Conservation (phyloP, 768 basidiomycete species). For the Trametes gibbosa region DNA sequence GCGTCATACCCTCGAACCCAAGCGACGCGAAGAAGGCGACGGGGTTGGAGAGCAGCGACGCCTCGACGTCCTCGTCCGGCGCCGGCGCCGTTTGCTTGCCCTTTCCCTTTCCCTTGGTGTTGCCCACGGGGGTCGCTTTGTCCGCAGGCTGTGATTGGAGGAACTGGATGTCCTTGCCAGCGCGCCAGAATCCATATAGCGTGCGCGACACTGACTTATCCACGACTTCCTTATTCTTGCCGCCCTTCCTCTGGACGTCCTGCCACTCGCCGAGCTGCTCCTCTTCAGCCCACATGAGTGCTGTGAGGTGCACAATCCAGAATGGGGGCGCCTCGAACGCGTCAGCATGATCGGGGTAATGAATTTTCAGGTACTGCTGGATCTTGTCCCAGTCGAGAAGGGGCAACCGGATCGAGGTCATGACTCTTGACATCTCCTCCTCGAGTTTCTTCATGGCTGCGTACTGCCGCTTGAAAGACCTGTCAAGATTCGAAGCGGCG, state of each 20-base stretch:
- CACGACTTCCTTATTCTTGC: slow-evolving; percentile 19
- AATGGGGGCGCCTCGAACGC: slow-evolving; percentile 41
- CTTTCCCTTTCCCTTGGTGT: background rate
- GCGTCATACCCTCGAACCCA: slow-evolving; percentile 35
- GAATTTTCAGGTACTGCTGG: slow-evolving; percentile 39
- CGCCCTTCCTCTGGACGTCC: slow-evolving; percentile 14
- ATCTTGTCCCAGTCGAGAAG: slow-evolving; percentile 39
- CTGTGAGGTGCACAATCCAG: slow-evolving; percentile 39
- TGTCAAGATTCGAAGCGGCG: slow-evolving; percentile 33
- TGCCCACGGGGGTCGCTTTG: background rate
- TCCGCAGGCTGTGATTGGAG: slow-evolving; percentile 24
- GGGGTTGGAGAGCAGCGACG: background rate
- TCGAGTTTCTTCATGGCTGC: slow-evolving; percentile 36
- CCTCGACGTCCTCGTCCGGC: background rate
- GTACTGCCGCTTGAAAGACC: slow-evolving; percentile 35
- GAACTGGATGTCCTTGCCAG: slow-evolving; percentile 47
- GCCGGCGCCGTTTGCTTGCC: background rate
- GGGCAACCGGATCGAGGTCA: slow-evolving; percentile 39
- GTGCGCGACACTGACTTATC: slow-evolving; percentile 20
- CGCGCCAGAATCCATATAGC: slow-evolving; percentile 51
- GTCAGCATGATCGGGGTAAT: slow-evolving; percentile 49
- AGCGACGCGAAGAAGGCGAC: slow-evolving; percentile 33
- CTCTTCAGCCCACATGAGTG: slow-evolving; percentile 5
- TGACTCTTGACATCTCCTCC: slow-evolving; percentile 43
- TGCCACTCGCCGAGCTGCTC: slow-evolving; percentile 12